A percentile compares a stretch with the other conserved stretches of the same genome.
Conservation (phyloP, 192 early-diverging fungal species). For the Backusella psychrophila region DNA sequence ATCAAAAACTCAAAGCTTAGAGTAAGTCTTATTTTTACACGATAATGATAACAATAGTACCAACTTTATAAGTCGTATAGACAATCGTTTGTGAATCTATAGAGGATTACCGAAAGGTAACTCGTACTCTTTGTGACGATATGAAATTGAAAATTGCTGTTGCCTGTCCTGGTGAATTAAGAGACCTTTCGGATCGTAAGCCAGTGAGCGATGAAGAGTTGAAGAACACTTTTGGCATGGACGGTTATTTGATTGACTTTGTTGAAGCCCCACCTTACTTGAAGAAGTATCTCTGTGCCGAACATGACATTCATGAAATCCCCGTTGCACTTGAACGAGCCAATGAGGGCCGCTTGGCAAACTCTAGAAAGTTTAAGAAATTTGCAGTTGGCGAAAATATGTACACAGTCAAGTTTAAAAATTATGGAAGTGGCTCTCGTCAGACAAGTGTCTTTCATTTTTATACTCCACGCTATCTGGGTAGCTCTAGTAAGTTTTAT, state of each 20-base stretch:
- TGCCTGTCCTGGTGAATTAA: constrained; percentile 39
- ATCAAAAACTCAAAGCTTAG: constrained; percentile 41
- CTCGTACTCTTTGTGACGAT: constrained; percentile 60
- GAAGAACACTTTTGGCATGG: constrained; percentile 57
- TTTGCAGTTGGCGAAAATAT: constrained; percentile 24
- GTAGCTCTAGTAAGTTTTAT: constrained; percentile 26
- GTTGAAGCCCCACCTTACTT: constrained; percentile 70
- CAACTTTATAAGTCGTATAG: constrained; percentile 35
- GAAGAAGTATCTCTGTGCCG: constrained; percentile 61
- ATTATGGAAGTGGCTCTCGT: constrained; percentile 29
- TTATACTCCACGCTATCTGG: constrained; percentile 9
- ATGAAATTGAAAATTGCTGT: constrained; percentile 60
- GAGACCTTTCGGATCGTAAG: constrained; percentile 27
- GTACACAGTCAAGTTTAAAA: constrained; percentile 23
- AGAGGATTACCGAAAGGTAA: constrained; percentile 75
- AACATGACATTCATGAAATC: constrained; percentile 57
- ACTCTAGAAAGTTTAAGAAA: constrained; percentile 14
- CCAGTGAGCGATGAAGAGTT: constrained; percentile 33
- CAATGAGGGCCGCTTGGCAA: constrained; percentile 7
- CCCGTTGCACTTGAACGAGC: constrained; percentile 24
- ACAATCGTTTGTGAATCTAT: constrained; percentile 77
- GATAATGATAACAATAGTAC: background rate
- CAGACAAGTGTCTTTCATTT: constrained; percentile 26
- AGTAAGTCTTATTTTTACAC: constrained; percentile 32
- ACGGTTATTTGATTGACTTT: constrained; percentile 71